phyloP scores from a whole-genome alignment of 2,329 filamentous ascomycete species.

The Fusarium sp. region DNA sequence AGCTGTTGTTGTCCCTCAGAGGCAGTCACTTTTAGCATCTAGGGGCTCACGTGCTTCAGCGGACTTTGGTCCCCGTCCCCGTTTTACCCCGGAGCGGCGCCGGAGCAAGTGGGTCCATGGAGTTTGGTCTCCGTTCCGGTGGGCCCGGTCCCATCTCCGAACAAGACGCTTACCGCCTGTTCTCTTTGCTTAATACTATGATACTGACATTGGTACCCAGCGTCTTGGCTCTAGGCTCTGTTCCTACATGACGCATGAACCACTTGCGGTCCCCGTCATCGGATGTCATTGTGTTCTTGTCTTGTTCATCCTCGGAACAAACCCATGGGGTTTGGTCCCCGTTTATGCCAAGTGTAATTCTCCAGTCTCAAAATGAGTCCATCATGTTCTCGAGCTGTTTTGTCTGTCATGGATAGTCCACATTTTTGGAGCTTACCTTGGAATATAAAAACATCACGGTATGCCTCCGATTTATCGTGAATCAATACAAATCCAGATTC shows the following conservation, averaged over 20 bases:
- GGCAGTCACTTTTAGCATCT: neutral
- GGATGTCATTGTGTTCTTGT: neutral
- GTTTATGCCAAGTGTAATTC: neutral
- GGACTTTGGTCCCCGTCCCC: constrained; percentile 2
- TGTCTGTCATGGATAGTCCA: neutral
- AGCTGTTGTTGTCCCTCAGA: neutral
- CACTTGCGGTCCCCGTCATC: neutral
- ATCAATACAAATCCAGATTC: neutral
- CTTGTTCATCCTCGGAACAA: neutral
- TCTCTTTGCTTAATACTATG: neutral
- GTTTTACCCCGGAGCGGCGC: neutral
- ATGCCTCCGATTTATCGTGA: neutral
- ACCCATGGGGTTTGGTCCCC: constrained; percentile 1
- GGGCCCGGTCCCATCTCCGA: neutral
- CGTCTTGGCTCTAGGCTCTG: neutral
- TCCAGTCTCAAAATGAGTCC: neutral
- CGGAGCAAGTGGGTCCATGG: neutral
- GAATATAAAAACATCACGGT: neutral
- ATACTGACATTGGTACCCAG: neutral
- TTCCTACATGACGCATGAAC: neutral
- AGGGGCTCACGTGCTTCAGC: neutral
- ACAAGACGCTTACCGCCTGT: neutral
- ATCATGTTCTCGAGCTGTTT: neutral
- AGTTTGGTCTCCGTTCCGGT: constrained; percentile 1
- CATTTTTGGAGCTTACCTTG: neutral